Evolutionary conservation across 1,284 basidiomycete genomes (phyloP), one percentile per base, ranked within the genome.

Genomic region (Apiotrichum veenhuisii): DNA sequence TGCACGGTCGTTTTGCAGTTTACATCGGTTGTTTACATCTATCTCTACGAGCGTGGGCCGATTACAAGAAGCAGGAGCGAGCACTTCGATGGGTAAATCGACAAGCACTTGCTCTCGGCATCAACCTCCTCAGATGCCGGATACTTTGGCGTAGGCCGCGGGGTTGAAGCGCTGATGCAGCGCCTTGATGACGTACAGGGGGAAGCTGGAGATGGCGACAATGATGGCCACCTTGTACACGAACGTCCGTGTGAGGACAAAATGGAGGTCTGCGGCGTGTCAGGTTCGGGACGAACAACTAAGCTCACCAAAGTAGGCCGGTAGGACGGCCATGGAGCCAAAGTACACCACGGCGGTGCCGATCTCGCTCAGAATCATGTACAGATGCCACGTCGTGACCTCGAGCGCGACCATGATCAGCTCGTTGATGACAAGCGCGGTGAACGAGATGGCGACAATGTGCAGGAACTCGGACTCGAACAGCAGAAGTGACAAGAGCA

Each of bases 401-500:
- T 98, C 93, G 61, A 98, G 76, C 0, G 92, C 93, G 41, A 98
- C 96, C 96, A 99, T 99, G 77, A 98, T 93, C 50, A 99, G 83
- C 73, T 99, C 96, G 76, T 98, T 99, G 38, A 98, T 79, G 58
- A 99, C 86, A 48, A 98, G 81, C 0, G 96, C 91, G 0, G 94
- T 97, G 77, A 98, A 99, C 0, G 94, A 97, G 65, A 98, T 99
- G 20, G 91, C 87, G 44, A 99, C 95, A 63, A 98, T 98, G 74
- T 98, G 96, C 64, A 98, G 77, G 76, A 98, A 98, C 71, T 99
- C 94, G 63, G 86, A 95, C 77, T 98, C 96, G 76, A 98, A 99
- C 1, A 99, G 82, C 1, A 97, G 83, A 14, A 99, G 84, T 0
- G 91, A 96, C 79, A 96, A 86, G 69, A 98, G 89, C 95, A 99